phyloP scores from a whole-genome alignment of 176 grass and related monocot species.

The Carex littledalei region DNA sequence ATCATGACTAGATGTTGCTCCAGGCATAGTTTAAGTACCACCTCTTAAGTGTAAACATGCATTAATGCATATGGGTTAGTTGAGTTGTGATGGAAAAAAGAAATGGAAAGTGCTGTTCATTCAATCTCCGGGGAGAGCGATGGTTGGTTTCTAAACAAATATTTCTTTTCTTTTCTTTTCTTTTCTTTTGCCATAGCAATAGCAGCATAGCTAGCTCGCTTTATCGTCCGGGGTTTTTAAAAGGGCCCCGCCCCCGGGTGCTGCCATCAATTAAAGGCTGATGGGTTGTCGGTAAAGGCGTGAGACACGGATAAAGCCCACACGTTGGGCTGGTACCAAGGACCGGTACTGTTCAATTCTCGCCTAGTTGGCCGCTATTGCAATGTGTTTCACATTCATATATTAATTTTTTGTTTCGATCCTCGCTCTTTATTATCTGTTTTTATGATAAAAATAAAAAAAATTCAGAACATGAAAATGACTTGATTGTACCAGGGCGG shows the following conservation, averaged over 20 bases:
- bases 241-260: background rate
- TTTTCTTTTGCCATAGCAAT: background rate
- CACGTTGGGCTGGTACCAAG: background rate
- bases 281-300: slow-evolving; percentile 8
- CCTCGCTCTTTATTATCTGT: background rate
- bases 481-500: background rate
- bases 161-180: background rate
- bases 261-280: background rate
- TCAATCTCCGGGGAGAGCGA: background rate
- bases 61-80: background rate
- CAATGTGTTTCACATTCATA: slow-evolving; percentile 1
- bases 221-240: background rate
- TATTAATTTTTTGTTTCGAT: background rate
- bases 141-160: background rate
- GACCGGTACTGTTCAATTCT: background rate
- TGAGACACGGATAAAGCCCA: background rate
- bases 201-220: background rate
- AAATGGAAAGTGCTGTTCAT: background rate
- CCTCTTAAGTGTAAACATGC: background rate
- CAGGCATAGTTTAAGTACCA: background rate
- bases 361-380: background rate
- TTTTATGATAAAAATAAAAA: background rate
- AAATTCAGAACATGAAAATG: background rate
- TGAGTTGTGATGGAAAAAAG: background rate
- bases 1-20: background rate